phyloP scores from a whole-genome alignment of 768 basidiomycete genomes.

The Crepidotus variabilis region DNA sequence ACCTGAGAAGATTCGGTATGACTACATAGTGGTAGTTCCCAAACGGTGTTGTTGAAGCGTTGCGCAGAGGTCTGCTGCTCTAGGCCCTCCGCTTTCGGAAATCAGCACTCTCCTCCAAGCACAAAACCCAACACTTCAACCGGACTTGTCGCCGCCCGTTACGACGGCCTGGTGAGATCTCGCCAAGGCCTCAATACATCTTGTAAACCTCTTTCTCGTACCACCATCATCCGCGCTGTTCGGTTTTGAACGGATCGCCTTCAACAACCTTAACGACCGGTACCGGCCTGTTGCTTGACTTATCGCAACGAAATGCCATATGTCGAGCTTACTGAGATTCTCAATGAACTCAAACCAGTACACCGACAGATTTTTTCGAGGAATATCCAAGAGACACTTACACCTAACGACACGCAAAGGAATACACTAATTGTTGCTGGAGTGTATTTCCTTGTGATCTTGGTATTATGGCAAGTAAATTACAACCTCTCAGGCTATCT shows the following conservation, averaged over 20 bases:
- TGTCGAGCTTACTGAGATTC: slow-evolving; percentile 12
- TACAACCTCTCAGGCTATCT: background rate
- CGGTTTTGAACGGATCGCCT: too few species aligned
- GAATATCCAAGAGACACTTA: slow-evolving; percentile 41
- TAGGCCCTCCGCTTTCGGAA: too few species aligned
- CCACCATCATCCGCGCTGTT: background rate
- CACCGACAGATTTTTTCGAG: slow-evolving; percentile 27
- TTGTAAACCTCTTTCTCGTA: background rate
- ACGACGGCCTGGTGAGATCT: too few species aligned
- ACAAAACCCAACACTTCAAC: background rate
- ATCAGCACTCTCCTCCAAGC: too few species aligned
- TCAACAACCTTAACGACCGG: too few species aligned
- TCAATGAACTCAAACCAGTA: slow-evolving; percentile 7
- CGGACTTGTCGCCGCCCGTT: background rate
- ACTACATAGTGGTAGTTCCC: too few species aligned
- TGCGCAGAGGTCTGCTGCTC: too few species aligned
- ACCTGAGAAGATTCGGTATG: too few species aligned
- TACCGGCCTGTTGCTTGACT: too few species aligned
- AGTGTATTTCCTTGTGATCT: slow-evolving; percentile 69
- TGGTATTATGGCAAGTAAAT: slow-evolving; percentile 66
- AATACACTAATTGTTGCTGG: slow-evolving; percentile 80
- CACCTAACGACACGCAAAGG: slow-evolving; percentile 69
- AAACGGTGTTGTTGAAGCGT: too few species aligned
- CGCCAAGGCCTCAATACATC: background rate
- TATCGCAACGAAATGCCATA: slow-evolving; percentile 14